Evolutionary conservation across 2,329 filamentous ascomycete genomes (phyloP).

Genomic region (Colletotrichum filicis): DNA sequence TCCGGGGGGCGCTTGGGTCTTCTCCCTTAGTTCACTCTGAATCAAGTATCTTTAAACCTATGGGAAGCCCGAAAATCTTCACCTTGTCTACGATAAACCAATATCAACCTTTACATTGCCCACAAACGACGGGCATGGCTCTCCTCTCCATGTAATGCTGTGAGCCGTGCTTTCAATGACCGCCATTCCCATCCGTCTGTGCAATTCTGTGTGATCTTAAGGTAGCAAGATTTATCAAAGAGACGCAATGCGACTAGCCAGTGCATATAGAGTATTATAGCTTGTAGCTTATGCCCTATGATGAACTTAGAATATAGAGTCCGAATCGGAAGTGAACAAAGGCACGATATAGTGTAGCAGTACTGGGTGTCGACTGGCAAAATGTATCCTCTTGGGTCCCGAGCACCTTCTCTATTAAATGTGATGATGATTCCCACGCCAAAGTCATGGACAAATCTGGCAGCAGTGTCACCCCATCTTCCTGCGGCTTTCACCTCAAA

Average conservation of each 20-base stretch:
- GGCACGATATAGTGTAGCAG: background rate
- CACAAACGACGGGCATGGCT: too few relatives aligned
- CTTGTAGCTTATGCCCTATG: background rate
- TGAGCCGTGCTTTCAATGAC: too few relatives aligned
- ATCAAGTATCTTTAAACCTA: too few relatives aligned
- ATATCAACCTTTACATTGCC: too few relatives aligned
- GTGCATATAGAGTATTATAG: background rate
- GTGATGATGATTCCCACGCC: background rate
- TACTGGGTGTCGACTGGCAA: background rate
- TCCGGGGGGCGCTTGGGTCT: background rate
- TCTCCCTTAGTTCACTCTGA: background rate
- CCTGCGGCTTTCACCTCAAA: background rate
- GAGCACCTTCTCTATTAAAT: background rate
- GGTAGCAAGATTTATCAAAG: background rate
- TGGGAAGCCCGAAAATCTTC: too few relatives aligned
- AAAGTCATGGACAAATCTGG: background rate
- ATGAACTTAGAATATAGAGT: background rate
- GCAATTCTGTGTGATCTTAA: background rate
- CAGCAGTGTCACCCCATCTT: background rate
- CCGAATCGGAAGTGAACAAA: background rate
- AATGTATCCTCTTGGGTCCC: background rate
- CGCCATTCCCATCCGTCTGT: accelerated
- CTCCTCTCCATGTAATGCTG: too few relatives aligned
- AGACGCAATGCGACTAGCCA: background rate
- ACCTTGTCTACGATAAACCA: too few relatives aligned